Conservation (phyloP, 495 filamentous ascomycete genomes). For the Sporormia fimetaria region DNA sequence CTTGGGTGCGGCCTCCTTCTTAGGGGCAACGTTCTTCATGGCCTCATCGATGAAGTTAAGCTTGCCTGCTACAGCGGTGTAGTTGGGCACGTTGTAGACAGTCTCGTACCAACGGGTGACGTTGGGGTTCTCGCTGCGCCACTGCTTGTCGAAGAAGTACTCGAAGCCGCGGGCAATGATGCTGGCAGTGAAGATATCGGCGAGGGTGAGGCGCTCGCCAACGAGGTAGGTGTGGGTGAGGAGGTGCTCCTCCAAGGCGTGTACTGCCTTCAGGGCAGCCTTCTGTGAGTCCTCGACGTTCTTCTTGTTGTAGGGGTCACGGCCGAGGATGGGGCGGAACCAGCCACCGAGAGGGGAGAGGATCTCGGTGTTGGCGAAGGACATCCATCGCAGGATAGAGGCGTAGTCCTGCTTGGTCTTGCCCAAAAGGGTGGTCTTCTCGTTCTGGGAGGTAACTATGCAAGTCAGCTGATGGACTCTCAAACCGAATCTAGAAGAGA, state of each 20-base stretch:
- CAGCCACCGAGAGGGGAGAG: slow-evolving; percentile 63
- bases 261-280: slow-evolving; percentile 51
- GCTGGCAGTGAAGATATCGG: slow-evolving; percentile 73
- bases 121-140: slow-evolving; percentile 68
- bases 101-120: slow-evolving; percentile 90
- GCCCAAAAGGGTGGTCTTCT: slow-evolving; percentile 96
- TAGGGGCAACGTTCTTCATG: slow-evolving; percentile 78
- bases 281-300: slow-evolving; percentile 66
- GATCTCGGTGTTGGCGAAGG: slow-evolving; percentile 77
- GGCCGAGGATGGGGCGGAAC: slow-evolving; percentile 81
- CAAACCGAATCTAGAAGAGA: slow-evolving; percentile 35
- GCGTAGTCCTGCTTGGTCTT: slow-evolving; percentile 99
- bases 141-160: slow-evolving; percentile 79
- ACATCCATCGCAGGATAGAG: slow-evolving; percentile 95
- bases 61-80: slow-evolving; percentile 63
- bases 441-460: slow-evolving; percentile 94
- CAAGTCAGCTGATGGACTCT: slow-evolving; percentile 22
- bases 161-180: slow-evolving; percentile 77
- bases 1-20: slow-evolving; percentile 62
- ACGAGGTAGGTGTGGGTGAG: slow-evolving; percentile 91
- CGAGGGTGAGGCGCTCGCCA: slow-evolving; percentile 91
- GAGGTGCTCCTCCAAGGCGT: slow-evolving; percentile 75
- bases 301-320: slow-evolving; percentile 95
- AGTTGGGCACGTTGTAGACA: slow-evolving; percentile 80
- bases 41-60: slow-evolving; percentile 69